Conservation (phyloP, 768 basidiomycete genomes). For the Boletus sensibilis region DNA sequence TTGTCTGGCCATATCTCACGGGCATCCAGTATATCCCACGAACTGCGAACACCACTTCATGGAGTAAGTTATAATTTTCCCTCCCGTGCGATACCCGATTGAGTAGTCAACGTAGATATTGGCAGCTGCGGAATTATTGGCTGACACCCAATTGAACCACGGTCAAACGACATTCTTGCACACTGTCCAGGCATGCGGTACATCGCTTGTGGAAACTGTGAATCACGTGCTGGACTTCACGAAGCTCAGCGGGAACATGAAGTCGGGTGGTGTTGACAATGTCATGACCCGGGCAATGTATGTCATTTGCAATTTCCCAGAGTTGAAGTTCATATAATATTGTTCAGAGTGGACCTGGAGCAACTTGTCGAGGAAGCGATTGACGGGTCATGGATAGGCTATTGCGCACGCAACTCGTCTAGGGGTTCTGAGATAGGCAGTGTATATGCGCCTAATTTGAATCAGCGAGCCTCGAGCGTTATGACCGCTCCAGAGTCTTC, state of each 20-base stretch:
- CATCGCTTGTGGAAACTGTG: conserved; percentile 93
- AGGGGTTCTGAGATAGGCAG: conserved; percentile 85
- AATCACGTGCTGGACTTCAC: conserved; percentile 97
- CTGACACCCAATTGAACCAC: conserved; percentile 78
- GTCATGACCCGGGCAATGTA: conserved; percentile 68
- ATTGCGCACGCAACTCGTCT: conserved; percentile 72
- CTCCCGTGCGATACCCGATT: not conserved
- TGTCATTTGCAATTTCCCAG: conserved; percentile 23
- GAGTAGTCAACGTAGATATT: conserved; percentile 54
- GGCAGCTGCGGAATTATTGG: conserved; percentile 88
- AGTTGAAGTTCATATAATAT: not conserved
- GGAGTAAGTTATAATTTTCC: conserved; percentile 51
- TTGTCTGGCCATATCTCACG: conserved; percentile 6
- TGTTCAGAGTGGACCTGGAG: conserved; percentile 65
- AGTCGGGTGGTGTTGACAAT: conserved; percentile 74
- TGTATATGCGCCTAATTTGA: conserved; percentile 75
- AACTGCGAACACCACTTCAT: conserved; percentile 87
- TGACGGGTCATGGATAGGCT: conserved; percentile 93
- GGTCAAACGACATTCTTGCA: conserved; percentile 85
- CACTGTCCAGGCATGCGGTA: conserved; percentile 93
- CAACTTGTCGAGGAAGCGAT: conserved; percentile 86
- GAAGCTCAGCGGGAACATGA: conserved; percentile 85
- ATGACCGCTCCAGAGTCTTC: conserved; percentile 34
- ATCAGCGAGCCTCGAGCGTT: conserved; percentile 45
- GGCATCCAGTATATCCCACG: conserved; percentile 74